Evolutionary conservation across 1,284 basidiomycete species (phyloP).

Genomic region (Meripilus lineatus): DNA sequence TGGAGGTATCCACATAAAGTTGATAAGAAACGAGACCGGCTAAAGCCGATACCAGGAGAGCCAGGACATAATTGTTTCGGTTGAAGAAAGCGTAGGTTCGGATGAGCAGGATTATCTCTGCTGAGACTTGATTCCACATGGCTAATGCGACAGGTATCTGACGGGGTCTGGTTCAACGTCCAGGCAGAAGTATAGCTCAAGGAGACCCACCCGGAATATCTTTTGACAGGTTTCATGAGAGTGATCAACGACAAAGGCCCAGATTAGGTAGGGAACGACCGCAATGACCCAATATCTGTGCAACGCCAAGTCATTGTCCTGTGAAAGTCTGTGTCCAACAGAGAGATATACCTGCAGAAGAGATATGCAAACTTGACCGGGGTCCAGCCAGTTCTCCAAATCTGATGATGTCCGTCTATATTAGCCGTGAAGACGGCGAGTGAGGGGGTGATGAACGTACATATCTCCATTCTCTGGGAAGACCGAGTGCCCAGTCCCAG

Average conservation of each 20-base stretch:
- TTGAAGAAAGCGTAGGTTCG: slow-evolving; percentile 83
- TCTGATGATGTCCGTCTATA: slow-evolving; percentile 31
- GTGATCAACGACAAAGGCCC: slow-evolving; percentile 66
- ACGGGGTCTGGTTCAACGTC: not conserved
- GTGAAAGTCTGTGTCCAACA: slow-evolving; percentile 9
- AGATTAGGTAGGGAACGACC: slow-evolving; percentile 71
- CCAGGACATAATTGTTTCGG: slow-evolving; percentile 60
- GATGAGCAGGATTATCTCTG: slow-evolving; percentile 73
- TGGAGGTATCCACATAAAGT: slow-evolving; percentile 68
- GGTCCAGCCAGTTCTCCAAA: slow-evolving; percentile 78
- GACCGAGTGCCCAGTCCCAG: slow-evolving; percentile 78
- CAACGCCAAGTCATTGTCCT: no score
- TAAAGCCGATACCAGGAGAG: slow-evolving; percentile 55
- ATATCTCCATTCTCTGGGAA: slow-evolving; percentile 62
- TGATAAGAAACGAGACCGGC: slow-evolving; percentile 72
- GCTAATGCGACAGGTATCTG: slow-evolving; percentile 73
- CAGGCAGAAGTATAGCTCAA: slow-evolving; percentile 8
- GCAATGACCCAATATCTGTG: slow-evolving; percentile 72
- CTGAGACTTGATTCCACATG: slow-evolving; percentile 82
- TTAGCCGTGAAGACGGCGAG: slow-evolving; percentile 7
- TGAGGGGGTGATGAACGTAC: slow-evolving; percentile 3
- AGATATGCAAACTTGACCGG: slow-evolving; percentile 75
- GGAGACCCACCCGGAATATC: slow-evolving; percentile 53
- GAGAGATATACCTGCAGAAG: slow-evolving; percentile 60
- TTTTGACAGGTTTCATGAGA: slow-evolving; percentile 52